These are phyloP conservation scores for Boletus fagicola DNA, from an alignment of 768 basidiomycete species.

Conservation along the genomic window DNA sequence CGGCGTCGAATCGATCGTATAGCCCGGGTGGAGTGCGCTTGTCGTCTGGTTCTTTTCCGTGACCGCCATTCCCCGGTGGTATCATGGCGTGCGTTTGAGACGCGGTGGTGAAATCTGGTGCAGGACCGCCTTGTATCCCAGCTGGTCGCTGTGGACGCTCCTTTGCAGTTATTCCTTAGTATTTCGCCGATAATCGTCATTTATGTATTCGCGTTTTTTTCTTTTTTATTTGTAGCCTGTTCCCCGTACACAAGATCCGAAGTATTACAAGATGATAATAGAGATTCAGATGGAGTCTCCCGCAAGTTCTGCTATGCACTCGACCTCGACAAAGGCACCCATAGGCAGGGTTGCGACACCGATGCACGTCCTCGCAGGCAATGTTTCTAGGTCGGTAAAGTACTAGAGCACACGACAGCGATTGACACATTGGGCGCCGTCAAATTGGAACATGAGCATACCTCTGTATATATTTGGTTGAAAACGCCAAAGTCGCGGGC, in stretches of 20 bases:
- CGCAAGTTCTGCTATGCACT: constrained; percentile 50
- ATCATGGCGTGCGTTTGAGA: constrained; percentile 6
- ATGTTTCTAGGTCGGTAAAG: constrained; percentile 38
- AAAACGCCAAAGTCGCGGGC: constrained; percentile 37
- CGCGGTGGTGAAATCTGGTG: constrained; percentile 4
- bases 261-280: neutral
- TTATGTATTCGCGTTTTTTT: neutral
- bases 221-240: neutral
- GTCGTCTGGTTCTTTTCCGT: constrained; percentile 8
- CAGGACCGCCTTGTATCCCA: neutral
- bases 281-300: neutral
- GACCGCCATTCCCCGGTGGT: constrained; percentile 1
- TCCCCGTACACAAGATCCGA: too few relatives aligned
- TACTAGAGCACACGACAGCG: constrained; percentile 36
- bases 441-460: constrained; percentile 4
- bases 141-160: neutral
- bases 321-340: constrained; percentile 58
- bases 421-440: neutral
- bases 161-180: neutral
- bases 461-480: constrained; percentile 40
- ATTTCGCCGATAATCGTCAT: neutral
- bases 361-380: constrained; percentile 59
- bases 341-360: constrained; percentile 53
- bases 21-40: neutral
- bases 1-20: constrained; percentile 2